Conservation (phyloP, 2,329 filamentous ascomycete genomes). For the Calonectria pseudoreteaudii region DNA sequence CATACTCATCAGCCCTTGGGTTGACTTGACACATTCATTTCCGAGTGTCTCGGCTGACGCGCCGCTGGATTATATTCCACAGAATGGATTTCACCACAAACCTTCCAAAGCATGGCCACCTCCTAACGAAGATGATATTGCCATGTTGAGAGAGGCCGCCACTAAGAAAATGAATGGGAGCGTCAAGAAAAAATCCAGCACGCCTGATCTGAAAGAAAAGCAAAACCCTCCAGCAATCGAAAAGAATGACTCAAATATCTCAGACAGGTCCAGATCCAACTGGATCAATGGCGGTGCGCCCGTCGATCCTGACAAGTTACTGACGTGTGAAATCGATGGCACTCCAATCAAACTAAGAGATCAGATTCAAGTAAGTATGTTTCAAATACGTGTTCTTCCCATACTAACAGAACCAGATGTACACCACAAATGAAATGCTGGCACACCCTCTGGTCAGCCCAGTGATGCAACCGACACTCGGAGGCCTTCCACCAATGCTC, state of each 20-base stretch:
- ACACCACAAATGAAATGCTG: conserved; percentile 85
- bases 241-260: conserved; percentile 32
- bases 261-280: conserved; percentile 34
- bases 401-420: conserved; percentile 63
- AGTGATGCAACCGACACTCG: conserved; percentile 86
- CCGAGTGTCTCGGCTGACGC: conserved; percentile 84
- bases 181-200: conserved; percentile 34
- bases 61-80: conserved; percentile 87
- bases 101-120: conserved; percentile 94
- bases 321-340: conserved; percentile 79
- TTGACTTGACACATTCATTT: conserved; percentile 94
- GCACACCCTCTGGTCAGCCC: conserved; percentile 92
- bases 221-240: conserved; percentile 50
- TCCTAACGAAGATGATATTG: conserved; percentile 81
- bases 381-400: neutral
- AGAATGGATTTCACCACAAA: conserved; percentile 88
- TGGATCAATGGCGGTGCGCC: conserved; percentile 44
- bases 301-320: conserved; percentile 46
- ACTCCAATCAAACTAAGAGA: conserved; percentile 81
- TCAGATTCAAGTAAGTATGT: conserved; percentile 81
- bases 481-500: conserved; percentile 87
- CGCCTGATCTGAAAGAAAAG: conserved; percentile 45
- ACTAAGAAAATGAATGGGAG: conserved; percentile 52
- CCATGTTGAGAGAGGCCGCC: conserved; percentile 63
- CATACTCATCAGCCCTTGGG: conserved; percentile 94